Evolutionary conservation across 2,329 filamentous ascomycete species (phyloP), one percentile per base, ranked within the genome.

Genomic region (Penicillium oxalicum): DNA sequence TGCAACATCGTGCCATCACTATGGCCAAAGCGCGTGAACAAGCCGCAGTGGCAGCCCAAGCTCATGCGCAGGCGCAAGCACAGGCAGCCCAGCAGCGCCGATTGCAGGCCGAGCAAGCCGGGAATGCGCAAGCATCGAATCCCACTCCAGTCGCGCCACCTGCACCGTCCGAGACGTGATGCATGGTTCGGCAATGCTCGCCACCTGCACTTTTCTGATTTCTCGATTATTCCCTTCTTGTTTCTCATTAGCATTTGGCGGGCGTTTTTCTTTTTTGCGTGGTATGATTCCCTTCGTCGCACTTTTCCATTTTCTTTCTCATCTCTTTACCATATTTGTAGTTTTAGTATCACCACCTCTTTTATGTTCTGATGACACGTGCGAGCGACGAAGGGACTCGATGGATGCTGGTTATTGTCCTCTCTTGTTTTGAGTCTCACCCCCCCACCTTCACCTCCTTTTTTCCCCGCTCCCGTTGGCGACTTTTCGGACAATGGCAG

Each of bases 1-100:
- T 81, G 69, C 72, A 75, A 47, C 79, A 80, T 61, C 75, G 79
- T 41, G 73, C 67, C 63, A 77, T 70, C 65, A 77, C 77, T 50
- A 67, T 67, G 47, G 68, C 66, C 34, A 69, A 71, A 55, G 69
- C 67, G 54, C 69, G 70, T 47, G 70, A 71, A 50, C 68, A 66
- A 56, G 69, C 67, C 49, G 66, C 64, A 35, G 66, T 63, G 45
- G 71, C 72, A 54, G 71, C 71, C 47, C 69, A 70, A 60, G 63
- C 69, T 43, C 68, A 70, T 56, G 69, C 67, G 48, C 69, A 71
- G 55, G 68, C 66, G 50, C 69, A 71, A 56, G 67, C 62, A 32
- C 62, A 65, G 45, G 66, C 67, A 61, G 63, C 62, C 27, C 68
- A 74, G 50, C 68, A 68, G 49, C 65, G 67, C 55, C 65, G 69